Conservation (phyloP, 2,329 filamentous ascomycete species). For the Fusarium sp. region DNA sequence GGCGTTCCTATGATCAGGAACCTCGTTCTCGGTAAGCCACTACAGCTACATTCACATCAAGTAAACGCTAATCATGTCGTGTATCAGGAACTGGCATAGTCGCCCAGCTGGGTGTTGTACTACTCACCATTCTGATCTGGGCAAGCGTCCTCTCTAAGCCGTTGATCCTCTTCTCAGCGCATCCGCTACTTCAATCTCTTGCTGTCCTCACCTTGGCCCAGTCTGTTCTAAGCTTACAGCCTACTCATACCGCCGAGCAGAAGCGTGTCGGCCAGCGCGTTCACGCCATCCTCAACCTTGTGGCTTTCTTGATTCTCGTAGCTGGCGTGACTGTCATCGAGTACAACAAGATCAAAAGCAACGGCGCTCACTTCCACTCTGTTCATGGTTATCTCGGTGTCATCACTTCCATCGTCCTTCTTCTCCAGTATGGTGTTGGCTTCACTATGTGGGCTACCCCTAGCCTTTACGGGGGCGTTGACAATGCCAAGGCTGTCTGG, state of each 20-base stretch:
- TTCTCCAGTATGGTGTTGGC: conserved; percentile 80
- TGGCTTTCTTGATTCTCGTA: conserved; percentile 70
- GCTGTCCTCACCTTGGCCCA: conserved; percentile 81
- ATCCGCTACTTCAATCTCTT: conserved; percentile 77
- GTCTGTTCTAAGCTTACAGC: conserved; percentile 86
- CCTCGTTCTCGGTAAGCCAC: conserved; percentile 73
- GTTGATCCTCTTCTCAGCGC: conserved; percentile 85
- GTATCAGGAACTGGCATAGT: conserved; percentile 80
- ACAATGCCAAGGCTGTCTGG: conserved; percentile 84
- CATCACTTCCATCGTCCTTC: conserved; percentile 74
- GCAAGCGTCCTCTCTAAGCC: conserved; percentile 75
- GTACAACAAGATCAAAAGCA: conserved; percentile 81
- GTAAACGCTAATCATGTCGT: conserved; percentile 5
- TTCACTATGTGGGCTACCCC: conserved; percentile 85
- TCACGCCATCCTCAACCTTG: conserved; percentile 77
- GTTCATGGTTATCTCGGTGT: conserved; percentile 87
- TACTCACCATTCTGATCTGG: conserved; percentile 83
- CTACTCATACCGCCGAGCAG: conserved; percentile 80
- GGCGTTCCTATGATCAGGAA: conserved; percentile 74
- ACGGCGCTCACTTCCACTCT: conserved; percentile 79
- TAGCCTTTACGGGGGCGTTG: conserved; percentile 78
- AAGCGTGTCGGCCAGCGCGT: conserved; percentile 70
- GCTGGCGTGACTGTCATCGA: conserved; percentile 78
- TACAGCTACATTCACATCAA: background rate
- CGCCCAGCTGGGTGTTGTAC: conserved; percentile 80